Base-by-base conservation (phyloP, 305 asterid species). In the Andrographis paniculata region DNA sequence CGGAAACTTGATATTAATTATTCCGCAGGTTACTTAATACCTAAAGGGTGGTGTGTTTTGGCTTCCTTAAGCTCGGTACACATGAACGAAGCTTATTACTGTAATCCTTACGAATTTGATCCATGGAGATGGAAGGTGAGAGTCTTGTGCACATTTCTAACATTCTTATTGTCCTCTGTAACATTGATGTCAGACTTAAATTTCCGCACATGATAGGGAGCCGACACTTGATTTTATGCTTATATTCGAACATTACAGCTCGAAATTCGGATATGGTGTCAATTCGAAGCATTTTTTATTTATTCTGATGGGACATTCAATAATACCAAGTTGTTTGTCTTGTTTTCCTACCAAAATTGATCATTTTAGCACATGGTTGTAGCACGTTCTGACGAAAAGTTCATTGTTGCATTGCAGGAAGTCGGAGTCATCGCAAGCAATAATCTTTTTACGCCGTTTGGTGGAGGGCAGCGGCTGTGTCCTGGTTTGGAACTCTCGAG, bases 381-480 rank as follows among this genome's bases (percentile, higher is more conserved):
- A 48, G 54, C 36, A 20, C 30, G 6, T 37, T 43, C 12, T 45
- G 3, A 42, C 0, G 31, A 20, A 20, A n/a, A n/a, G n/a, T n/a
- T n/a, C 12, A 20, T 40, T 16, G 27, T 2, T 16, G 24, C 33
- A 49, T 46, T 50, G 23, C 71, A 91, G 96, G 68, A 72, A 51
- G 39, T 50, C 4, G 94, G 74, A 59, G 55, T 56, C 18, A 49
- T 69, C 6, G 65, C 54, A 12, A 76, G 60, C 56, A 77, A 72
- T 79, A 84, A 56, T 56, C 66, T 58, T 5, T 91, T 83, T 52
- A 86, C 99, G 3, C 99, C 99, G 8, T 86, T 91, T 20, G 99
- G 99, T 23, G 99, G 99, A 45, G 99, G 99, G 45, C 99, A 91
- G 56, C 73, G 99, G 66, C 78, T 91, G 9, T 91, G 96, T 44